phyloP scores from a whole-genome alignment of 75 land plant species.

The Selaginella tamariscina region DNA sequence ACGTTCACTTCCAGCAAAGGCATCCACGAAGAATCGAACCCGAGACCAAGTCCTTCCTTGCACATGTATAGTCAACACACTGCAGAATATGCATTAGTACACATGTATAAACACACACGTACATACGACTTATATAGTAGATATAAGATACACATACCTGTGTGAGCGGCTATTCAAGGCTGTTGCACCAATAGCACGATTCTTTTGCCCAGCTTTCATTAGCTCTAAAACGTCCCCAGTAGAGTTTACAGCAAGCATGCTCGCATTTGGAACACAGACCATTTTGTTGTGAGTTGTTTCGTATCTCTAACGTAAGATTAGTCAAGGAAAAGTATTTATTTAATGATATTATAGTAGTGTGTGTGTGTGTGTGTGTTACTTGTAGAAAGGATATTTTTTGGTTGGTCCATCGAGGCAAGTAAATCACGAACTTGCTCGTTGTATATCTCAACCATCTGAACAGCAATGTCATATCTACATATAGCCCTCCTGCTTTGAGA shows the following conservation, averaged over 20 bases:
- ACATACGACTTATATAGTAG: too few relatives aligned
- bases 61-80: constrained; percentile 74
- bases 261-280: constrained; percentile 66
- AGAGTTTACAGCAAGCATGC: constrained; percentile 34
- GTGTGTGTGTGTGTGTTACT: too few relatives aligned
- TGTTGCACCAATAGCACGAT: constrained; percentile 62
- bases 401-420: not conserved
- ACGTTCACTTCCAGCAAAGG: constrained; percentile 85
- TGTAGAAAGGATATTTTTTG: constrained; percentile 12
- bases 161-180: constrained; percentile 83
- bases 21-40: constrained; percentile 62
- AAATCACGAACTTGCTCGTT: constrained; percentile 19
- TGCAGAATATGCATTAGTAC: constrained; percentile 20
- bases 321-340: constrained; percentile 29
- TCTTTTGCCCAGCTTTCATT: constrained; percentile 48
- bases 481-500: constrained; percentile 6
- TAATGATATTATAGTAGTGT: too few relatives aligned
- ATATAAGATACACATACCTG: constrained; percentile 44
- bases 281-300: constrained; percentile 49
- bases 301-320: constrained; percentile 43
- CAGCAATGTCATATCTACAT: constrained; percentile 1
- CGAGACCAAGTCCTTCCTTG: constrained; percentile 58
- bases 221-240: constrained; percentile 46
- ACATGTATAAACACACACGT: not conserved
- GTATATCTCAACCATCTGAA: constrained; percentile 17